Conservation (phyloP, 495 filamentous ascomycete species). For the Filosporella fistucella region DNA sequence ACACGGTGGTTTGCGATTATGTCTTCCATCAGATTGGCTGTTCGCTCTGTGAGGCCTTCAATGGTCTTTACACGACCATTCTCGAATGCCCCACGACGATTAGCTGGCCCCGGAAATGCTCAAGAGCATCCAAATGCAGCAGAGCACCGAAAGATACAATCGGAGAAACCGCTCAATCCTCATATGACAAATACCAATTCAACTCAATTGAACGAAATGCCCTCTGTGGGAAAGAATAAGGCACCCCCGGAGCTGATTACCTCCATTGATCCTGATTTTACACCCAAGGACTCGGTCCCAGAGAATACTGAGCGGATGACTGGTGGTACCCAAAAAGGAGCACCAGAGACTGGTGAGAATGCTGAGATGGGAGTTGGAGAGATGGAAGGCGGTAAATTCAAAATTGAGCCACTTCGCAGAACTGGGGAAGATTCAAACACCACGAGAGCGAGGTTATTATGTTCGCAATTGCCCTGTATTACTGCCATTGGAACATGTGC, state of each 20-base stretch:
- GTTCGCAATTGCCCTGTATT: constrained; percentile 48
- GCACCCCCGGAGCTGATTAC: constrained; percentile 58
- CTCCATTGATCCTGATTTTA: constrained; percentile 50
- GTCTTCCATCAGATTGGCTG: constrained; percentile 32
- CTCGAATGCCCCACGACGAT: constrained; percentile 12
- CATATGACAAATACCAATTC: constrained; percentile 59
- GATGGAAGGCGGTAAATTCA: constrained; percentile 83
- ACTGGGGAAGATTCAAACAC: constrained; percentile 76
- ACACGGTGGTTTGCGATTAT: no score
- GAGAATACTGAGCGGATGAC: constrained; percentile 38
- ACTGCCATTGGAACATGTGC: not conserved
- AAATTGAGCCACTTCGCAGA: constrained; percentile 80
- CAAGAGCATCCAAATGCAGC: constrained; percentile 33
- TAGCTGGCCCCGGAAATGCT: constrained; percentile 18
- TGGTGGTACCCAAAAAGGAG: constrained; percentile 19
- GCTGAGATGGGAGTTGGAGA: constrained; percentile 82
- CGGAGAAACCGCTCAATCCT: constrained; percentile 52
- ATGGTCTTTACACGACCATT: constrained; percentile 20
- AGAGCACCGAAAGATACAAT: constrained; percentile 49
- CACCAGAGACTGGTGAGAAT: constrained; percentile 4
- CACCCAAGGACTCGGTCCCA: constrained; percentile 53
- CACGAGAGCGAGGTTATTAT: constrained; percentile 85
- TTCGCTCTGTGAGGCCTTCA: constrained; percentile 30
- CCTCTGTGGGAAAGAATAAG: constrained; percentile 49
- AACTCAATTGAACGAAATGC: constrained; percentile 60